These are phyloP conservation scores for Heritiera littoralis DNA, from an alignment of 345 rosid species.

Conservation along the genomic window DNA sequence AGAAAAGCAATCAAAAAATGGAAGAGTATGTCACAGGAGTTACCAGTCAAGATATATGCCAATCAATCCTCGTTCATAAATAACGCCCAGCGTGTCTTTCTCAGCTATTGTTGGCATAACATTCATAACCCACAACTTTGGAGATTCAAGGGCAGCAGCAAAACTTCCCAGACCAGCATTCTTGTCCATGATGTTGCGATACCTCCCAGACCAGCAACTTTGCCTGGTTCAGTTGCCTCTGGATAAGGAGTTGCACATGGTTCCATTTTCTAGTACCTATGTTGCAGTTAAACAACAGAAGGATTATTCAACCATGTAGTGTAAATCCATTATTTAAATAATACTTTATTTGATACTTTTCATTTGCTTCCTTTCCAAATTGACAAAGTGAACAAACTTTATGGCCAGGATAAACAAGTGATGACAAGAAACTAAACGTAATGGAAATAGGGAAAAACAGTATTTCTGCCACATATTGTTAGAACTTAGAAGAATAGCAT, in stretches of 20 bases:
- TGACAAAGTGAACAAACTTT: neutral
- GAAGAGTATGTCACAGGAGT: neutral
- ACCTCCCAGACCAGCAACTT: constrained; percentile 32
- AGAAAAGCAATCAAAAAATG: neutral
- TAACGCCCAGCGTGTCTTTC: constrained; percentile 11
- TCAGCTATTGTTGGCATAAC: constrained; percentile 16
- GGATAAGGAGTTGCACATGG: constrained; percentile 49
- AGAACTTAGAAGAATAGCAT: neutral
- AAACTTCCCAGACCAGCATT: constrained; percentile 19
- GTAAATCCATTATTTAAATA: neutral
- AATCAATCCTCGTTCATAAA: constrained; percentile 9
- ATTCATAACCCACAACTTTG: constrained; percentile 15
- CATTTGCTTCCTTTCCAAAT: neutral
- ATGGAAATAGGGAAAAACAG: neutral
- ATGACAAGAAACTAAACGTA: neutral
- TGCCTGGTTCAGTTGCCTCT: constrained; percentile 26
- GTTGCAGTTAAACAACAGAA: neutral
- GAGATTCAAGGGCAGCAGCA: constrained; percentile 16
- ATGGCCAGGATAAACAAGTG: neutral
- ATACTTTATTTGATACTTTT: neutral
- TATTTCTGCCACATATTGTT: neutral
- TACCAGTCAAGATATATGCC: constrained; percentile 21
- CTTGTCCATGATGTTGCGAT: constrained; percentile 18
- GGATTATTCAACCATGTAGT: neutral
- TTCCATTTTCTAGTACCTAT: constrained; percentile 52